Conservation (phyloP, 2,329 filamentous ascomycete species). For the Helotiales sp. region DNA sequence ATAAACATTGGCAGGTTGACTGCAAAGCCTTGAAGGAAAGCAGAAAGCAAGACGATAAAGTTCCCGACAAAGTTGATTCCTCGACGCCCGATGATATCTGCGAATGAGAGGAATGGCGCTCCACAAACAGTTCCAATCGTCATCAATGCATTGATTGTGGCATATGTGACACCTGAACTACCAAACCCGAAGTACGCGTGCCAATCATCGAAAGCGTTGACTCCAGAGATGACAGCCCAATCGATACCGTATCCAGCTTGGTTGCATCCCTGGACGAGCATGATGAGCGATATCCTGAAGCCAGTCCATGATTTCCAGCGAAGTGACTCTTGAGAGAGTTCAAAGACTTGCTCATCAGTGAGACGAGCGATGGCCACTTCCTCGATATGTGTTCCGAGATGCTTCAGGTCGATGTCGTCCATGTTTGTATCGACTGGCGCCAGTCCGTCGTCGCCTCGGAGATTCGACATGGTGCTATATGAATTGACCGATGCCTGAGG, state of each 20-base stretch:
- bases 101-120: constrained; percentile 49
- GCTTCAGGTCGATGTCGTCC: constrained; percentile 35
- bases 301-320: constrained; percentile 42
- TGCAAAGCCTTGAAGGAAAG: constrained; percentile 32
- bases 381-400: constrained; percentile 40
- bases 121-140: constrained; percentile 47
- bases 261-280: constrained; percentile 48
- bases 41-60: constrained; percentile 44
- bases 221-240: constrained; percentile 49
- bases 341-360: constrained; percentile 46
- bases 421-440: constrained; percentile 12
- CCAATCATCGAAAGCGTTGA: constrained; percentile 45
- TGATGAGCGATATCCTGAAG: constrained; percentile 42
- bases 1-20: constrained; percentile 27
- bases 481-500: not conserved
- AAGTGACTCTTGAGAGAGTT: constrained; percentile 43
- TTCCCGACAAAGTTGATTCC: constrained; percentile 49
- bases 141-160: constrained; percentile 48
- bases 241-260: constrained; percentile 44
- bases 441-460: not conserved
- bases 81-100: constrained; percentile 52
- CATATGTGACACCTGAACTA: constrained; percentile 37
- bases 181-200: constrained; percentile 46
- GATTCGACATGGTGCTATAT: not conserved
- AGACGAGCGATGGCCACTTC: constrained; percentile 46